Base-by-base conservation (phyloP, 2,329 filamentous ascomycete species). In the Plenodomus tracheiphilus region DNA sequence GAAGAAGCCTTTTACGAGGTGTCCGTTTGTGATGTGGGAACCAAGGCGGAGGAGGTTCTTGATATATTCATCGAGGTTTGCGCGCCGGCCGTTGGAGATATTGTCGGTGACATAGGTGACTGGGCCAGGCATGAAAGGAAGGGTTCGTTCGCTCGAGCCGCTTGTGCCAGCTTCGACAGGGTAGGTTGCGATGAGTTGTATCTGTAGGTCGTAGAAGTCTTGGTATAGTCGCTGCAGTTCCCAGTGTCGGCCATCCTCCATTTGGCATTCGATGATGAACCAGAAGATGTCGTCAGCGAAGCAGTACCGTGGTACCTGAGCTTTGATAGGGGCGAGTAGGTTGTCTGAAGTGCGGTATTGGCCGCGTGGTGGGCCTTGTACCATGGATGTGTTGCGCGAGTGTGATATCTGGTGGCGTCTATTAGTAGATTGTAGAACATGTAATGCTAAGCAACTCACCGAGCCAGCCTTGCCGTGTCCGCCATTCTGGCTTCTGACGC, bases 201-300 rank as follows among this genome's bases (percentile, higher is more conserved):
- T 97, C 71, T 99, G 94, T 72, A 97, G 93, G 72, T 97, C 94
- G 75, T 97, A 99, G 69, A 99, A 99, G 75, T 97, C 94, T 72
- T 97, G 91, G 68, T 99, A 99, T 68, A 96, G 94, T 55, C 94
- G 85, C 34, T 91, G 93, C 41, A 99, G 77, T 69, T 97, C 92
- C 91, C 92, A 97, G 67, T 89, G 87, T 39, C 89, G 83, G 40
- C 91, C 92, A 68, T 97, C 92, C 66, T 96, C 91, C 72, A 97
- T 84, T 63, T 87, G 82, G 19, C 89, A 91, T 71, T 97, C 92
- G 50, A 99, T 93, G 46, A 97, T 89, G 67, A 97, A 99, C 91
- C 94, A 97, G 74, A 97, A 97, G 72, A 97, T 97, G 62, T 97
- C 92, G 68, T 97, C 93, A 51, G 91, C 91, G 66, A 95, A 97